Base-by-base conservation (phyloP, 2,329 filamentous ascomycete genomes). In the Monosporascus ibericus region DNA sequence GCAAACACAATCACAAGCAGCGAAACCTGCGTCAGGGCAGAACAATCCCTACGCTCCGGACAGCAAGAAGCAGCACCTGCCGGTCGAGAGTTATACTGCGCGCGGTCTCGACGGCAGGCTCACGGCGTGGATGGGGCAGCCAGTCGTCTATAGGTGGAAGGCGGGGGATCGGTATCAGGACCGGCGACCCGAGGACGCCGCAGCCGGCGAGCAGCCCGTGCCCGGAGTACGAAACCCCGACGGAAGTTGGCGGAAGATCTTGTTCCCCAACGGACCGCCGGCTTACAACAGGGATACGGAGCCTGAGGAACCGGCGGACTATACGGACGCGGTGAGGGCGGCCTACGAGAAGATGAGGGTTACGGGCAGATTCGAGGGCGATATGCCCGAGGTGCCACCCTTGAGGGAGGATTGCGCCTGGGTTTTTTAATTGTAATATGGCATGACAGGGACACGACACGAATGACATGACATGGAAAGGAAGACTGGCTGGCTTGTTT, bases 311-410 rank as follows among this genome's bases (percentile, higher is more conserved):
- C 65, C 68, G 5, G 48, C 52, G 2, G 55, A 65, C 38, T 89
- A 89, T 56, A 77, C 81, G 20, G 77, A 83, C 2, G 78, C 77
- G 52, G 78, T 81, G 20, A 81, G 81, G 63, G 75, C 75, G 38
- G 78, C 82, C 46, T 95, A 92, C 72, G 73, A 75, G 53, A 75
- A 78, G 44, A 84, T 91, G 65, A 73, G 78, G 46, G 75, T 82
- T 57, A 81, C 80, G 20, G 89, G 89, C 0, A 70, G 67, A 34
- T 96, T 95, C 67, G 76, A 80, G 42, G 82, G 83, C 37, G 86
- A 85, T 6, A 87, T 96, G 72, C 92, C 92, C 0, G 78, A 87
- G 60, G 72, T 90, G 46, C 89, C 92, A 20, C 92, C 92, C 0
- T 85, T 85, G 69, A 77, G 83, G 55, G 90, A 92, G 63, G 92